phyloP scores from a whole-genome alignment of 805 yeast species.

The Wickerhamomyces alni region DNA sequence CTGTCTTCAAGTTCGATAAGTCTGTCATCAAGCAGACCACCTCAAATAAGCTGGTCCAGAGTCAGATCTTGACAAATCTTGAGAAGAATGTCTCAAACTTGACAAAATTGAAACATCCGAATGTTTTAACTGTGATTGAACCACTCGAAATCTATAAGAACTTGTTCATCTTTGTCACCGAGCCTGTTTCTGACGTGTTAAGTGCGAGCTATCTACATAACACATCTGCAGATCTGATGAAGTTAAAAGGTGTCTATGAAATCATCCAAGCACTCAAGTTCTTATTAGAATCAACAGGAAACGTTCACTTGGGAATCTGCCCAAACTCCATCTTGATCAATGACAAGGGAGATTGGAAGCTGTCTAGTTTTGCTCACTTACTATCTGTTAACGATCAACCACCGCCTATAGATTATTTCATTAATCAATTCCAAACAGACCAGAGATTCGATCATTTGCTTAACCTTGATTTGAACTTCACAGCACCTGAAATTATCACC shows the following conservation, averaged over 20 bases:
- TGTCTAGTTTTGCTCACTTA: conserved; percentile 66
- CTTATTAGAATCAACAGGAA: conserved; percentile 68
- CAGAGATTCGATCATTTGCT: conserved; percentile 70
- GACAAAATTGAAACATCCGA: conserved; percentile 85
- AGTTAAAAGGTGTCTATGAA: conserved; percentile 76
- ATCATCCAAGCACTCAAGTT: conserved; percentile 74
- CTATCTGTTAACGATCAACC: conserved; percentile 29
- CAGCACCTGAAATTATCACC: conserved; percentile 79
- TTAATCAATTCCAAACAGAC: conserved; percentile 67
- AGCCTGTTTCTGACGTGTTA: conserved; percentile 59
- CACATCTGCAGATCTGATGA: not conserved
- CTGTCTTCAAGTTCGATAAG: conserved; percentile 1
- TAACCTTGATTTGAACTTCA: conserved; percentile 62
- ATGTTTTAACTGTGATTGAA: conserved; percentile 75
- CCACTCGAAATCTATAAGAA: conserved; percentile 83
- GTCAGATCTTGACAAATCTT: not conserved
- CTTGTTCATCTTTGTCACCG: conserved; percentile 78
- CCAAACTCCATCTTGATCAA: conserved; percentile 77
- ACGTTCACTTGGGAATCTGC: conserved; percentile 70
- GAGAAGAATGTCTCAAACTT: conserved; percentile 50
- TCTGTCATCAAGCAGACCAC: not conserved
- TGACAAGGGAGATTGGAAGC: conserved; percentile 89
- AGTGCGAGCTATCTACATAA: conserved; percentile 7
- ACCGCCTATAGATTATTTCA: conserved; percentile 42
- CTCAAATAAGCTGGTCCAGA: not conserved